Base-by-base conservation (phyloP, 345 rosid species). In the Crucihimalaya himalaica region DNA sequence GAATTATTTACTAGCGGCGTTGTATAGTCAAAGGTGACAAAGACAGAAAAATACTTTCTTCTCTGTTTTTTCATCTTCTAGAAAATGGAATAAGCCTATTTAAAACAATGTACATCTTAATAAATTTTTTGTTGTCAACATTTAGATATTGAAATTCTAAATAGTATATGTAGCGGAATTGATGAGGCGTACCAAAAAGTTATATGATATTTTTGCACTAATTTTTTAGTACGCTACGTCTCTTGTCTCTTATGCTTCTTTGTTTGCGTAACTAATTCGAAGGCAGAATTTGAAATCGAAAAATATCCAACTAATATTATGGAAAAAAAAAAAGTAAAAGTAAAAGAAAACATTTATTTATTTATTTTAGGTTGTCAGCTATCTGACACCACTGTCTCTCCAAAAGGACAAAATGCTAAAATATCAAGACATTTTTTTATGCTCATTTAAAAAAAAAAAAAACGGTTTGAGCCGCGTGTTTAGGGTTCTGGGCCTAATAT, bases 381-480 rank as follows among this genome's bases (percentile, higher is more conserved):
- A 19, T 37, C 73, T 74, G 73, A 67, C 73, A 74, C 62, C 62
- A 39, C 43, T 74, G 78, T 74, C 73, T n/a, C 27, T 37, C 14
- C 19, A 58, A 55, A 60, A 66, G 21, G 72, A 74, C 78, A 59
- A 74, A 50, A 58, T n/a, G 62, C 47, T 40, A 74, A 74, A 66
- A 56, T 47, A 56, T 74, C 66, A 65, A 57, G 53, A n/a, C 53
- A 47, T 29, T 25, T 65, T 57, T 37, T 8, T 15, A 37, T 42
- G 52, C 66, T 74, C 61, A 19, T 5, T 3, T 8, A 16, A 42
- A 6, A 0, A 43, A 9, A 13, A 0, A 28, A 35, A 34, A 32
- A 20, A 7, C 8, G 35, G 53, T 5, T 54, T 6, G 37, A 25
- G 42, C 15, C 78, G 18, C 52, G 40, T 57, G 16, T 23, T 42